Percentiles rank a stretch among this genome's conserved stretches.
Conservation (phyloP, 441 rosid genomes). For the Geranium incanum region DNA sequence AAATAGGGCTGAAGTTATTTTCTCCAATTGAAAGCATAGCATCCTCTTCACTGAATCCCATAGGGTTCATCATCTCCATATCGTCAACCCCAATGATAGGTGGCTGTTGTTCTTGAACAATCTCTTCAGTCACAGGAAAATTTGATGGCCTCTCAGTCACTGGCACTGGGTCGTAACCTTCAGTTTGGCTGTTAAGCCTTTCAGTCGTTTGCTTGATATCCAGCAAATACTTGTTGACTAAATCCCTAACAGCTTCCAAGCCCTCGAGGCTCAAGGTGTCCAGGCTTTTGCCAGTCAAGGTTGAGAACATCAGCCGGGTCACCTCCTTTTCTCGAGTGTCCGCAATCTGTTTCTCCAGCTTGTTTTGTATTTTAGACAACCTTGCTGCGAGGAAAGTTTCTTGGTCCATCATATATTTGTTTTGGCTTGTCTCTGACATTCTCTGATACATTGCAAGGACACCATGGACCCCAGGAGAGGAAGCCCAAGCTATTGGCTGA, state of each 20-base stretch:
- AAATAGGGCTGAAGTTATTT: constrained; percentile 5
- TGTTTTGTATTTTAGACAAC: constrained; percentile 1
- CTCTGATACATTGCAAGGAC: not conserved
- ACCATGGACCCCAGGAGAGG: constrained; percentile 4
- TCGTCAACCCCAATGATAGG: not conserved
- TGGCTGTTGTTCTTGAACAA: not conserved
- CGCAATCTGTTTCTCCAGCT: not conserved
- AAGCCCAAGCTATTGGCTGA: constrained; percentile 5
- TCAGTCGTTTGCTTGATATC: constrained; percentile 5
- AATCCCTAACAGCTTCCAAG: not conserved
- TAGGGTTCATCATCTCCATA: constrained; percentile 1
- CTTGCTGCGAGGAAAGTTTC: not conserved
- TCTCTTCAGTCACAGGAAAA: not conserved
- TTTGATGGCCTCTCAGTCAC: not conserved
- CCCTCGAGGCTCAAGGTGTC: constrained; percentile 1
- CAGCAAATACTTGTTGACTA: not conserved
- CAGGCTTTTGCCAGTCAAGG: constrained; percentile 7
- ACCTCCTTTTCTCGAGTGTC: constrained; percentile 7
- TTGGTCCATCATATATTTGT: not conserved
- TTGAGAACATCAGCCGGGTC: constrained; percentile 4
- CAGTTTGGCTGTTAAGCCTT: constrained; percentile 1
- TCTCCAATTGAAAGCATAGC: not conserved
- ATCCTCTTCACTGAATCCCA: not conserved
- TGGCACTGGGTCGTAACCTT: constrained; percentile 1
- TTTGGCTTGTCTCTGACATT: not conserved